Evolutionary conservation across 164 flowering plant genomes (phyloP), one percentile per base, ranked within the genome.

Genomic region (Warburgia ugandensis): DNA sequence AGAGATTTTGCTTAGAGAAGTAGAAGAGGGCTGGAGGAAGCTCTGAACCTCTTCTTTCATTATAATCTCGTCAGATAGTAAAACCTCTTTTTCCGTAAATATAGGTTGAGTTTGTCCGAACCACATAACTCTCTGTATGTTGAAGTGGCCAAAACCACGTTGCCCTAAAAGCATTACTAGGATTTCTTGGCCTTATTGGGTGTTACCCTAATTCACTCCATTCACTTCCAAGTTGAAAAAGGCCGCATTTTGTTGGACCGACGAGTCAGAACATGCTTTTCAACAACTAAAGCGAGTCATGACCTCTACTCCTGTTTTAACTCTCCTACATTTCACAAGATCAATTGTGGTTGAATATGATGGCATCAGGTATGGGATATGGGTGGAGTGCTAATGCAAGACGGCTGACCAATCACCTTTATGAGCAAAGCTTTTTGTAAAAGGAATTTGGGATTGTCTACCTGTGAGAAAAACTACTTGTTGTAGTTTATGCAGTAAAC

Each of bases 351-450:
- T 50, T 1, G 54, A 50, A 28, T 19, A 3, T 20, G 41, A 35
- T 35, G 54, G 41, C 6, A 19, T 28, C 4, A 19, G 28, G n/a
- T 7, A 6, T 9, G 42, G 54, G 5, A 5, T 35, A 9, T n/a
- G n/a, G 54, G 54, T 21, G 41, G 6, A 4, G 54, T 50, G 8
- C 38, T 50, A 6, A 32, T 5, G 12, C 41, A 50, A 33, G 39
- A 32, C 6, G n/a, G n/a, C n/a, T n/a, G n/a, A n/a, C n/a, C n/a
- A n/a, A n/a, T n/a, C n/a, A n/a, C n/a, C n/a, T n/a, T 33, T 20
- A 3, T 12, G 4, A 32, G 28, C 17, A 33, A 33, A 9, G 42
- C 54, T 16, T 28, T 50, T 2, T 20, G 27, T 3, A 12, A 9
- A 2, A n/a, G 19, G 17, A 19, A 14, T 13, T 5, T 14, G 32